Evolutionary conservation across 106 monocot species (phyloP), one percentile per base, ranked within the genome.

Genomic region (Gastrodia elata): DNA sequence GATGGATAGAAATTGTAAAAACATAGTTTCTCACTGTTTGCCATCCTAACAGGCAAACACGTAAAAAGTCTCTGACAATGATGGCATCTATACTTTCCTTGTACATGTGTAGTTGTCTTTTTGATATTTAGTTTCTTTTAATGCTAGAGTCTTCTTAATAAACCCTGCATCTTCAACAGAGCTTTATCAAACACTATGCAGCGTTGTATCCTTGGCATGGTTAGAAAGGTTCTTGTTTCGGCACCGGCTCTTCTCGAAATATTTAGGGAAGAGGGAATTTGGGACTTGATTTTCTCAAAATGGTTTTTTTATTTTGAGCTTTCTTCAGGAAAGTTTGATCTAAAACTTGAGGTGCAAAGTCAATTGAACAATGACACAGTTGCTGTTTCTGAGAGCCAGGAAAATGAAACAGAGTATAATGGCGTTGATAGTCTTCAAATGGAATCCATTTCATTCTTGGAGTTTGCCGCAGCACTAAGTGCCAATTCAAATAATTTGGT

Each of bases 281-380:
- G 98, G 98, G 86, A 87, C 9, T 58, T 98, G 37, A 87, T 98
- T 79, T 98, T 98, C 73, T 98, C 93, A 10, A 88, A 93, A 73
- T 93, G 84, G 64, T 98, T 98, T 33, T 93, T 98, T 75, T 93
- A 87, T 81, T 91, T 98, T 86, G 81, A 75, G n/a, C 43, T 77
- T 48, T 77, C 73, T 73, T 44, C 74, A 15, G 86, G 88, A 73
- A 78, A 82, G 11, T 36, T 69, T 41, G 58, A 44, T 55, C 18
- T 55, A 41, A 74, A 61, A 18, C 65, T 48, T 79, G 68, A 56
- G 33, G 41, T 18, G 37, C 38, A 48, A 4, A 39, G 28, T 43
- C 74, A 74, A n/a, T 64, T 32, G 25, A 74, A 43, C 15, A 52
- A 65, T 59, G 42, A 68, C 58, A 14, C 74, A 16, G 33, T 68